These are phyloP conservation scores for Catharanthus roseus DNA, from an alignment of 257 asterid species.

Conservation along the genomic window DNA sequence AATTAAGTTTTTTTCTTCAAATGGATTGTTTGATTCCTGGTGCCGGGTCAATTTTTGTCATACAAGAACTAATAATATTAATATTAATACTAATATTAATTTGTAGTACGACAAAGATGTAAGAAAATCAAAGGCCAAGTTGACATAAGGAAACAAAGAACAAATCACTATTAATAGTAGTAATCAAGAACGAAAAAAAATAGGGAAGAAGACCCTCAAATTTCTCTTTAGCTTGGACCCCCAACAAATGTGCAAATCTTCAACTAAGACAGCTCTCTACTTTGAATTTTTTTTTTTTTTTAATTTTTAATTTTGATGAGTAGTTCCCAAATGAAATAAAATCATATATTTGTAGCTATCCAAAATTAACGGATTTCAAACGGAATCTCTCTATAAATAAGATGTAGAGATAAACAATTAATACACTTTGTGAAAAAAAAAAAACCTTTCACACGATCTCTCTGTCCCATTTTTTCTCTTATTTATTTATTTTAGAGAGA, in stretches of 20 bases:
- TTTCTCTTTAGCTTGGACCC: background rate
- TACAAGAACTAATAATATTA: background rate
- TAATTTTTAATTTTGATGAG: background rate
- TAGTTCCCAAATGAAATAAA: background rate
- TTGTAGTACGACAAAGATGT: background rate
- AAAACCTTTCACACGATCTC: background rate
- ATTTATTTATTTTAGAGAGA: too few species aligned
- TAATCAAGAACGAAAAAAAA: too few species aligned
- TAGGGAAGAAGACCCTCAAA: background rate
- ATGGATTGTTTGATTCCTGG: too few species aligned
- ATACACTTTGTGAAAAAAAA: too few species aligned
- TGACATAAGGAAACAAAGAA: background rate
- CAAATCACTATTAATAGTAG: background rate
- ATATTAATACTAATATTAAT: too few species aligned
- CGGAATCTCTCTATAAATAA: background rate
- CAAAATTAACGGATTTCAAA: background rate
- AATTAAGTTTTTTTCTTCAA: too few species aligned
- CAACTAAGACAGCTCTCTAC: background rate
- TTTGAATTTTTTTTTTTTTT: too few species aligned
- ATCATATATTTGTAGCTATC: constrained; percentile 5
- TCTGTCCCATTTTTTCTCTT: background rate
- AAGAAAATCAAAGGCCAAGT: background rate
- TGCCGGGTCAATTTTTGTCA: too few species aligned
- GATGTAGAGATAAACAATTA: background rate
- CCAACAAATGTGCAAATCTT: background rate